Percentiles rank a stretch among this genome's conserved stretches.
These are phyloP conservation scores for Rhododendron molle DNA, from an alignment of 148 eudicot species.

Conservation along the genomic window DNA sequence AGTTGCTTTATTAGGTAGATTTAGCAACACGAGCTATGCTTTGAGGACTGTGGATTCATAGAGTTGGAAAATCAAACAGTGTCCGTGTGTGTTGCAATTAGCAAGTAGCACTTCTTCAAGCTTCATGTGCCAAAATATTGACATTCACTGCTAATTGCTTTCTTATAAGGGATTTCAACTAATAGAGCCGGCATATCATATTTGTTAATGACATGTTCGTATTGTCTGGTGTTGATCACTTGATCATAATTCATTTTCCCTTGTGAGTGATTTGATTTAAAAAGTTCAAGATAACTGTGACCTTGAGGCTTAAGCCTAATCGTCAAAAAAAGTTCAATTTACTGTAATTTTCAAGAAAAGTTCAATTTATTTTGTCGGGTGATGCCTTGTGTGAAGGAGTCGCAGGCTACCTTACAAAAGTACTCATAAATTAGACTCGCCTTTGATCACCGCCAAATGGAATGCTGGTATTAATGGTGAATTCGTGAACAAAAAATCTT, in stretches of 20 bases:
- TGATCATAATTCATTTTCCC: not conserved
- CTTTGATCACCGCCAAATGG: not conserved
- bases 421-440: not conserved
- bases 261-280: not conserved
- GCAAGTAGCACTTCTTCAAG: not conserved
- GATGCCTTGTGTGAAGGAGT: not conserved
- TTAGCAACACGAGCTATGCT: not conserved
- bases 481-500: not conserved
- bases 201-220: not conserved
- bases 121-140: not conserved
- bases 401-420: not conserved
- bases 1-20: not conserved
- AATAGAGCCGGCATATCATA: not conserved
- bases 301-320: not conserved
- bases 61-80: not conserved
- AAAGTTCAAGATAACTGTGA: not conserved
- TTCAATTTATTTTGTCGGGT: not conserved
- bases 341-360: not conserved
- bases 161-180: not conserved
- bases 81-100: not conserved
- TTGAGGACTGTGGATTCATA: not conserved
- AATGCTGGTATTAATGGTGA: not conserved
- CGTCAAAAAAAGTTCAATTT: not conserved
- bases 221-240: not conserved
- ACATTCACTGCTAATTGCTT: not conserved